A percentile compares a stretch with the other conserved stretches of the same genome.
phyloP scores from a whole-genome alignment of 2,329 filamentous ascomycete species.

The Fusarium tjaetaba region DNA sequence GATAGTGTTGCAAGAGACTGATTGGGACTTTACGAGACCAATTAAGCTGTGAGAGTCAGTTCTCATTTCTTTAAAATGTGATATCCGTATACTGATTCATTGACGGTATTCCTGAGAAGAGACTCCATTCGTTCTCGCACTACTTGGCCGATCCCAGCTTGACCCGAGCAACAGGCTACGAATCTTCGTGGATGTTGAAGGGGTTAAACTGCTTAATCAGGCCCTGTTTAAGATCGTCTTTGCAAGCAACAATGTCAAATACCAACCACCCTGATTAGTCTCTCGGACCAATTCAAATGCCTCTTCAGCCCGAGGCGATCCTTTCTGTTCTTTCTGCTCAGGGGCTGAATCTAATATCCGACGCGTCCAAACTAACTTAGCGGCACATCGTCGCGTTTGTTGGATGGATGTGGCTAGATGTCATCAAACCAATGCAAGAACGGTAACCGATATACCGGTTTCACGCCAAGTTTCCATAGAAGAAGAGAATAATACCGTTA shows the following conservation, averaged over 20 bases:
- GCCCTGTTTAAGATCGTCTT: constrained; percentile 14
- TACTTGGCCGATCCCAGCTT: not conserved
- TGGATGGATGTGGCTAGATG: not conserved
- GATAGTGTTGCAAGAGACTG: not conserved
- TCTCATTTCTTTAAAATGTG: constrained; percentile 17
- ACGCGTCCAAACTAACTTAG: constrained; percentile 16
- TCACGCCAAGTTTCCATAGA: constrained; percentile 8
- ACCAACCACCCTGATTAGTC: constrained; percentile 22
- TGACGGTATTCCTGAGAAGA: not conserved
- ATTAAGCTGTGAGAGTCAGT: not conserved
- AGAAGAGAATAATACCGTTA: constrained; percentile 1
- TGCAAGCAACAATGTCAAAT: constrained; percentile 1
- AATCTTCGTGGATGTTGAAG: constrained; percentile 4
- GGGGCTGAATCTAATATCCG: constrained; percentile 23
- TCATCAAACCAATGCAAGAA: constrained; percentile 14
- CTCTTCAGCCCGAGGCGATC: constrained; percentile 20
- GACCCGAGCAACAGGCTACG: not conserved
- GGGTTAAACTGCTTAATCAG: not conserved
- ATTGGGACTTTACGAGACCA: not conserved
- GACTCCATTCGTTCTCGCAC: not conserved
- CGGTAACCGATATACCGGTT: constrained; percentile 14
- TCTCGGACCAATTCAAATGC: constrained; percentile 14
- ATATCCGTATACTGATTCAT: constrained; percentile 1
- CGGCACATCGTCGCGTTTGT: constrained; percentile 15
- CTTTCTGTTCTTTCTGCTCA: constrained; percentile 22